These are phyloP conservation scores for Knufia petricola DNA, from an alignment of 2,329 filamentous ascomycete genomes.

Conservation along the genomic window DNA sequence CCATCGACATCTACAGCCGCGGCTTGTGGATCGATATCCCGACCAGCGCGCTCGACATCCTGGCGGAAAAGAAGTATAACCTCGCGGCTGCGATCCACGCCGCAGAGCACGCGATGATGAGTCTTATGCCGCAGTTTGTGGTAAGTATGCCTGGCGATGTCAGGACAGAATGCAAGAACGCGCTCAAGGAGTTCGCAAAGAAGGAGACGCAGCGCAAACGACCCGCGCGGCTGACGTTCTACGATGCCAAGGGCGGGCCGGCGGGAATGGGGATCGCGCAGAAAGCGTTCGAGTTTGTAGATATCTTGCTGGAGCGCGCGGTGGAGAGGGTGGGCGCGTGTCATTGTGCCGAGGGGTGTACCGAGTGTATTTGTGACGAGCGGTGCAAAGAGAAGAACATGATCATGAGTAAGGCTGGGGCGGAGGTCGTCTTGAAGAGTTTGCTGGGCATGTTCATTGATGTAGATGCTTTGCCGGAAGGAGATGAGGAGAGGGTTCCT, in stretches of 20 bases:
- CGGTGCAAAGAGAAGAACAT: conserved; percentile 76
- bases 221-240: conserved; percentile 82
- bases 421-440: conserved; percentile 67
- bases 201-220: conserved; percentile 54
- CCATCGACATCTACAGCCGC: conserved; percentile 72
- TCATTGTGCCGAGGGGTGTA: conserved; percentile 66
- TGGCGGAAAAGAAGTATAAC: conserved; percentile 63
- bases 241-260: conserved; percentile 84
- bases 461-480: conserved; percentile 75
- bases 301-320: conserved; percentile 65
- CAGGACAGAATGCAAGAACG: conserved; percentile 85
- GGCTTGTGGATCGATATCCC: conserved; percentile 96
- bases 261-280: conserved; percentile 76
- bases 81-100: conserved; percentile 86
- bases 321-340: conserved; percentile 68
- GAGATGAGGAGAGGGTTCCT: conserved; percentile 57
- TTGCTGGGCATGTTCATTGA: conserved; percentile 70
- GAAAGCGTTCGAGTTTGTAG: conserved; percentile 89
- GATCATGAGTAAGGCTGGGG: conserved; percentile 88
- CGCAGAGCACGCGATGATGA: conserved; percentile 82
- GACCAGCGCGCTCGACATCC: conserved; percentile 64
- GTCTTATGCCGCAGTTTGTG: conserved; percentile 81
- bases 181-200: conserved; percentile 75
- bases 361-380: conserved; percentile 83
- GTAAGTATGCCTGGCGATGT: conserved; percentile 85